phyloP scores from a whole-genome alignment of 202 grass and related monocot species.

The Musa balbisiana region DNA sequence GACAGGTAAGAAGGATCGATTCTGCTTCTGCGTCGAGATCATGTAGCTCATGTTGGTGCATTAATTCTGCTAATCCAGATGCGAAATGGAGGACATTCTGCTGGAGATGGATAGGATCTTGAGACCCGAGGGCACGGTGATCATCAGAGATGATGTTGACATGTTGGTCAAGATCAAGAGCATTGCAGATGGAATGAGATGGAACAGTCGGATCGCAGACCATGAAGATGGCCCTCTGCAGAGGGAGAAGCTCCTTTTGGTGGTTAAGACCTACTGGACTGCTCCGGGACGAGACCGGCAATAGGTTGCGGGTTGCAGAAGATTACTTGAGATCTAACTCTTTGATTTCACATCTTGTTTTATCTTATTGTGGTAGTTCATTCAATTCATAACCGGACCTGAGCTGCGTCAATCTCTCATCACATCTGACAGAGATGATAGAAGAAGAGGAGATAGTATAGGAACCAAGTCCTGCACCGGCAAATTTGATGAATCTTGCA shows the following conservation, averaged over 20 bases:
- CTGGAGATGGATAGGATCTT: slow-evolving; percentile 91
- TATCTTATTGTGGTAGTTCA: too few species aligned
- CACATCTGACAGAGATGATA: too few species aligned
- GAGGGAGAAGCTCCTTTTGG: slow-evolving; percentile 75
- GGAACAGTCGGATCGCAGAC: slow-evolving; percentile 82
- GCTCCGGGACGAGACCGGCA: slow-evolving; percentile 15
- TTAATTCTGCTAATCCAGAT: slow-evolving; percentile 28
- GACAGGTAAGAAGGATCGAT: slow-evolving; percentile 44
- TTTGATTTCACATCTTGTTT: too few species aligned
- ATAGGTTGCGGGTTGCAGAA: too few species aligned
- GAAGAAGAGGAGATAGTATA: too few species aligned
- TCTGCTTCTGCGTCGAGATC: background rate
- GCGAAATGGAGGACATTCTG: slow-evolving; percentile 67
- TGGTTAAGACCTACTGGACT: slow-evolving; percentile 88
- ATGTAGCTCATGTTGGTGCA: too few species aligned
- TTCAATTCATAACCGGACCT: too few species aligned
- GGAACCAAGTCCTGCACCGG: too few species aligned
- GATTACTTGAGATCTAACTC: too few species aligned
- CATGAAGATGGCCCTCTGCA: slow-evolving; percentile 75
- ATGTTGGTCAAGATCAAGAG: slow-evolving; percentile 78
- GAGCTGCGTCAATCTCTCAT: too few species aligned
- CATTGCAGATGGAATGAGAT: slow-evolving; percentile 66
- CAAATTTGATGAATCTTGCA: too few species aligned
- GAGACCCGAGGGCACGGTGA: slow-evolving; percentile 69
- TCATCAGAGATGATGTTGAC: slow-evolving; percentile 86